phyloP scores from a whole-genome alignment of 1,284 basidiomycete species.

The Cutaneotrichosporon cutaneum region DNA sequence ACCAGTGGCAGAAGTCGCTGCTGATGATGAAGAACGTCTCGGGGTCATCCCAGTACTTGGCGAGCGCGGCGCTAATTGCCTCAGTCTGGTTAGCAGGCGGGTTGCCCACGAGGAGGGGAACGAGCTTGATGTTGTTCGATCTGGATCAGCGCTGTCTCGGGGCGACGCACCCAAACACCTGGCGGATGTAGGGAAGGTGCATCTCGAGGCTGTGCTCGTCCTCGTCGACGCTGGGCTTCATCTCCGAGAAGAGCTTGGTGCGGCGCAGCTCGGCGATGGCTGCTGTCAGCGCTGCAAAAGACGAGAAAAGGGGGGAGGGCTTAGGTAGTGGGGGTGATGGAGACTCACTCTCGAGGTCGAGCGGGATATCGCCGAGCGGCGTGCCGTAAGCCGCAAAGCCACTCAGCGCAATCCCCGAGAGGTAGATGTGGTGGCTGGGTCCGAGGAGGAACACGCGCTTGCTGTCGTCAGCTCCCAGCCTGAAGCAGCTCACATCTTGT shows the following conservation, averaged over 20 bases:
- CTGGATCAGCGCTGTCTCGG: conserved; percentile 41
- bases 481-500: conserved; percentile 63
- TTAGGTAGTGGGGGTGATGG: not conserved
- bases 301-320: not conserved
- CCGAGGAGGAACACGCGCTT: conserved; percentile 92
- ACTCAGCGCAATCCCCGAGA: conserved; percentile 83
- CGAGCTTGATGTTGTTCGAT: conserved; percentile 65
- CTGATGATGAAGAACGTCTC: conserved; percentile 88
- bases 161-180: conserved; percentile 70
- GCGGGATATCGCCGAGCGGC: conserved; percentile 75
- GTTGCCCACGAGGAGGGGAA: conserved; percentile 89
- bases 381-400: conserved; percentile 74
- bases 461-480: conserved; percentile 54
- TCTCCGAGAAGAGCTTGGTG: conserved; percentile 69
- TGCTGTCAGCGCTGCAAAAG: conserved; percentile 45
- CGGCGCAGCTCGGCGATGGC: conserved; percentile 67
- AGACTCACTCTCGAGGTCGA: conserved; percentile 73
- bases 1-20: conserved; percentile 99
- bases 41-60: conserved; percentile 71
- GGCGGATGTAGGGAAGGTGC: conserved; percentile 90
- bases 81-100: conserved; percentile 65
- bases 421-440: conserved; percentile 89
- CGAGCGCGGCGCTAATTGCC: conserved; percentile 68
- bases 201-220: conserved; percentile 98
- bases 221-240: conserved; percentile 73